Percentiles rank a stretch among this genome's conserved stretches.
phyloP scores from a whole-genome alignment of 352 stramenopile genomes.

The Globisporangium parvum region DNA sequence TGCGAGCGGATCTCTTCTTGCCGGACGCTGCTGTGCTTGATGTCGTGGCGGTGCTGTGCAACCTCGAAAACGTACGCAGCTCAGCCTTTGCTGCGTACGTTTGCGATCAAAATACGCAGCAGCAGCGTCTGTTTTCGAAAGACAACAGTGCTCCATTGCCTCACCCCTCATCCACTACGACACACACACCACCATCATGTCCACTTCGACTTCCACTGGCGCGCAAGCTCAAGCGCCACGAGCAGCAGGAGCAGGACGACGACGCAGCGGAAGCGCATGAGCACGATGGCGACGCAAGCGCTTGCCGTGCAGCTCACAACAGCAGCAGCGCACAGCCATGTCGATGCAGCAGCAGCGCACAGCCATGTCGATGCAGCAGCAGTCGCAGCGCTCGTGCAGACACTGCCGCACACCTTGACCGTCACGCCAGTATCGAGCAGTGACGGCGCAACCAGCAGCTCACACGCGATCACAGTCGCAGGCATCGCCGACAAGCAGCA shows the following conservation, averaged over 20 bases:
- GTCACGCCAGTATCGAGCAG: not conserved
- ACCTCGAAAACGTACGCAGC: too few species aligned
- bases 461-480: slow-evolving; percentile 9
- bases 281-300: slow-evolving; percentile 18
- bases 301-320: slow-evolving; percentile 18
- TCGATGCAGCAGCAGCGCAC: not conserved
- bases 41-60: too few species aligned
- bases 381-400: slow-evolving; percentile 6
- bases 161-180: too few species aligned
- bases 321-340: not conserved
- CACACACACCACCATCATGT: too few species aligned
- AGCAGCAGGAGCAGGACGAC: not conserved
- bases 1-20: not conserved
- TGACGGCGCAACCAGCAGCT: not conserved
- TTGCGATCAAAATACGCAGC: not conserved
- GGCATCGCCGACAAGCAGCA: slow-evolving; percentile 30
- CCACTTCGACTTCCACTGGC: not conserved
- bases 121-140: too few species aligned
- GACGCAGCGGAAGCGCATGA: slow-evolving; percentile 9
- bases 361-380: slow-evolving; percentile 10
- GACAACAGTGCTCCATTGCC: too few species aligned
- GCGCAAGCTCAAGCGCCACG: not conserved
- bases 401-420: not conserved
- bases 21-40: too few species aligned
- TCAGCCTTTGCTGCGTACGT: not conserved